phyloP scores from a whole-genome alignment of 768 basidiomycete species.

The Pleurotus ostreatus region DNA sequence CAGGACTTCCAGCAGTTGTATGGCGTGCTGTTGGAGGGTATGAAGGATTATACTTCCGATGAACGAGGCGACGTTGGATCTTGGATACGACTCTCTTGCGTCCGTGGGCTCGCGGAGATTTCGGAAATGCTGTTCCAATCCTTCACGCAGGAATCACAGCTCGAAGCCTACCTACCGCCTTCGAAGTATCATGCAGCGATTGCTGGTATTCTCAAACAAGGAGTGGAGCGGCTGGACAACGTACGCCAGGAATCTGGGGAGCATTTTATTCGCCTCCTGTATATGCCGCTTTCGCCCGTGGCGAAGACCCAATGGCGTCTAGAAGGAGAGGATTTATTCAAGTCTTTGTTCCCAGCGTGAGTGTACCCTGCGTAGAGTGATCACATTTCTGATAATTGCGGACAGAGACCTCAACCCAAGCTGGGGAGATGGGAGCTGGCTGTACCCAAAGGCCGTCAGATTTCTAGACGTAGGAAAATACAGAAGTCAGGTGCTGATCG shows the following conservation, averaged over 20 bases:
- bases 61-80: slow-evolving; percentile 97
- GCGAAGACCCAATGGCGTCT: slow-evolving; percentile 46
- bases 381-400: slow-evolving; percentile 1
- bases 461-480: slow-evolving; percentile 62
- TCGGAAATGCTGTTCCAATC: slow-evolving; percentile 46
- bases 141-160: slow-evolving; percentile 36
- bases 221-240: slow-evolving; percentile 87
- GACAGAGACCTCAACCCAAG: slow-evolving; percentile 32
- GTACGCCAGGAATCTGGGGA: slow-evolving; percentile 79
- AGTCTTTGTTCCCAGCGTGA: slow-evolving; percentile 51
- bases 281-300: slow-evolving; percentile 38
- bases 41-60: slow-evolving; percentile 89
- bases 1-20: slow-evolving; percentile 45
- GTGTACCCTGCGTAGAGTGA: slow-evolving; percentile 11
- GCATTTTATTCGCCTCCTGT: slow-evolving; percentile 50
- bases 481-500: slow-evolving; percentile 57
- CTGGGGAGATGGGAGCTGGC: slow-evolving; percentile 73
- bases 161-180: slow-evolving; percentile 59
- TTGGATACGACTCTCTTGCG: slow-evolving; percentile 82
- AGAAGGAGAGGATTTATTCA: slow-evolving; percentile 41
- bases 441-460: slow-evolving; percentile 71
- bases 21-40: slow-evolving; percentile 57
- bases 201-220: slow-evolving; percentile 78
- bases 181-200: slow-evolving; percentile 52
- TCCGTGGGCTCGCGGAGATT: slow-evolving; percentile 58